Evolutionary conservation across 2,329 filamentous ascomycete genomes (phyloP).

Genomic region (Ophiostoma perfectum): DNA sequence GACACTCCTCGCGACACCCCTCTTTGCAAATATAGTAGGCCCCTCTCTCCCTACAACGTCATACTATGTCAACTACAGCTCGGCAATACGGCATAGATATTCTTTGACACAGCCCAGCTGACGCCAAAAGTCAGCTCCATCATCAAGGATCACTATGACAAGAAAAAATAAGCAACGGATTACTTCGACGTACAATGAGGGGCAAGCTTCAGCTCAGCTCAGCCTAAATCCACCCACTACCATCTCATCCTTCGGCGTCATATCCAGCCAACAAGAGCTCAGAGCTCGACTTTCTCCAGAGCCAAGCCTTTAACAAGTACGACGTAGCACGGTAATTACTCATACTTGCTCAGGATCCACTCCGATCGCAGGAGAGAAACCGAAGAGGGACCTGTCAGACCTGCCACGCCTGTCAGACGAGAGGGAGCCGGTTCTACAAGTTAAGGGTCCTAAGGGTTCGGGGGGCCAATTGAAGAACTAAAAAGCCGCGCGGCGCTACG

Average conservation of each 20-base stretch:
- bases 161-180: background rate
- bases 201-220: slow-evolving; percentile 6
- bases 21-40: no score
- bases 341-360: background rate
- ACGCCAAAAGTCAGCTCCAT: no score
- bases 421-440: background rate
- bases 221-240: background rate
- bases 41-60: no score
- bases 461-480: background rate
- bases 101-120: no score
- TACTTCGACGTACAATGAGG: background rate
- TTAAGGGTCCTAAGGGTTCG: background rate
- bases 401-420: no score
- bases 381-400: background rate
- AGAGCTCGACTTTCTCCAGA: slow-evolving; percentile 9
- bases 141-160: background rate
- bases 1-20: no score
- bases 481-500: slow-evolving; percentile 16
- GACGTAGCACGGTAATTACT: background rate
- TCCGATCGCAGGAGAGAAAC: background rate
- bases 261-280: background rate
- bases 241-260: background rate
- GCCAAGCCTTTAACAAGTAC: slow-evolving; percentile 12
- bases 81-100: no score
- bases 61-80: no score